phyloP scores from a whole-genome alignment of 495 filamentous ascomycete genomes.

The Mytilinidion resinicola region DNA sequence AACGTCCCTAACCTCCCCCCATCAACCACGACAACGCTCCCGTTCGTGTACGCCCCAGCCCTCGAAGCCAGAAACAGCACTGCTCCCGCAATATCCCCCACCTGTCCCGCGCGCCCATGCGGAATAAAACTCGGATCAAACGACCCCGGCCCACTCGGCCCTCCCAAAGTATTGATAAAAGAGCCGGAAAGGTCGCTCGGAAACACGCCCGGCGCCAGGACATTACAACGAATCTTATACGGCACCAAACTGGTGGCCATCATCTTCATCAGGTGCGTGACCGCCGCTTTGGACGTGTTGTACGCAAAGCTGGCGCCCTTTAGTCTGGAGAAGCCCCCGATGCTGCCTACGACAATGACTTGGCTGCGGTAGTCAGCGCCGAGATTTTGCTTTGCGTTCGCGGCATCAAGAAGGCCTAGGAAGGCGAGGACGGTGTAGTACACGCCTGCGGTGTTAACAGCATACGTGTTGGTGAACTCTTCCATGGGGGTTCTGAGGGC shows the following conservation, averaged over 20 bases:
- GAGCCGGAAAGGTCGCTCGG: slow-evolving; percentile 30
- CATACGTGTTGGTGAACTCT: slow-evolving; percentile 54
- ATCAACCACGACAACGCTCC: slow-evolving; percentile 35
- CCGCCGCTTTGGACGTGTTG: slow-evolving; percentile 56
- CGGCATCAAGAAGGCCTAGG: slow-evolving; percentile 53
- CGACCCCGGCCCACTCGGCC: slow-evolving; percentile 3
- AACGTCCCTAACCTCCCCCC: slow-evolving; percentile 33
- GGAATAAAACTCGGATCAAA: slow-evolving; percentile 31
- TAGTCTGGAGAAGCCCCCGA: slow-evolving; percentile 52
- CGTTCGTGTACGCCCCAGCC: slow-evolving; percentile 36
- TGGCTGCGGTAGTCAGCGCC: slow-evolving; percentile 45
- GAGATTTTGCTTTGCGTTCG: slow-evolving; percentile 51
- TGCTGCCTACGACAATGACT: slow-evolving; percentile 58
- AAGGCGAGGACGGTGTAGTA: slow-evolving; percentile 62
- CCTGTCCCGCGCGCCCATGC: slow-evolving; percentile 30
- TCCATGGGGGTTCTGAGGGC: slow-evolving; percentile 48
- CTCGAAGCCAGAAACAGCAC: slow-evolving; percentile 34
- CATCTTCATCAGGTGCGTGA: slow-evolving; percentile 59
- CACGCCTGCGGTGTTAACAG: slow-evolving; percentile 54
- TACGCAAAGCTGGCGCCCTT: slow-evolving; percentile 57
- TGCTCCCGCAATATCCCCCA: slow-evolving; percentile 36
- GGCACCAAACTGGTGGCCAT: slow-evolving; percentile 47
- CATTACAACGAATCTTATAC: slow-evolving; percentile 58
- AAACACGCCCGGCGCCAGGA: slow-evolving; percentile 55
- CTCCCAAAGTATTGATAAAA: slow-evolving; percentile 9